A percentile compares a stretch with the other conserved stretches of the same genome.
Conservation (phyloP, 805 yeast genomes). For the Candida stauntonica region DNA sequence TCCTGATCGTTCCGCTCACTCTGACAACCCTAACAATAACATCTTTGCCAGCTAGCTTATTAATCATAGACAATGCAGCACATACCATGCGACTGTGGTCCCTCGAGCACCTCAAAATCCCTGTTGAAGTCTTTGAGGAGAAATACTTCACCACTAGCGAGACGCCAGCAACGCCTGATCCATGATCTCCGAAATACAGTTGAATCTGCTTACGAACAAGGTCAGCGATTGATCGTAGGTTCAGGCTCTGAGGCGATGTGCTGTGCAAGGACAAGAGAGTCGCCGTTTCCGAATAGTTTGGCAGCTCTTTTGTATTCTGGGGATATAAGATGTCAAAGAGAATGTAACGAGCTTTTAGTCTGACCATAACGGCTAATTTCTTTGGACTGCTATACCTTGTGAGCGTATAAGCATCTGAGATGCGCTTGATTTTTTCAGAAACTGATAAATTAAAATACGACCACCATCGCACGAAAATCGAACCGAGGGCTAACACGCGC, state of each 20-base stretch:
- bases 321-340: slow-evolving; percentile 79
- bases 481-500: no score
- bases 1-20: slow-evolving; percentile 83
- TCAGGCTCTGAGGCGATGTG: slow-evolving; percentile 40
- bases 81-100: slow-evolving; percentile 57
- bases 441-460: no score
- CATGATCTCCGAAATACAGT: slow-evolving; percentile 73
- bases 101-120: slow-evolving; percentile 74
- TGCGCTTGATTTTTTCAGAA: no score
- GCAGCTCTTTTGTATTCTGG: slow-evolving; percentile 23
- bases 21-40: slow-evolving; percentile 56
- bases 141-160: slow-evolving; percentile 71
- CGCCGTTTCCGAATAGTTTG: slow-evolving; percentile 31
- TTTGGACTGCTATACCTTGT: no score
- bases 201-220: slow-evolving; percentile 54
- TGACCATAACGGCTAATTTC: slow-evolving; percentile 55
- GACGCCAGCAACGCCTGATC: slow-evolving; percentile 58
- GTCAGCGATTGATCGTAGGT: slow-evolving; percentile 44
- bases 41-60: slow-evolving; percentile 42
- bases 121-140: slow-evolving; percentile 75
- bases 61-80: slow-evolving; percentile 60
- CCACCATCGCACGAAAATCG: no score
- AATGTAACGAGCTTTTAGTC: slow-evolving; percentile 80
- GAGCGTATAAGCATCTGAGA: no score
- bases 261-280: slow-evolving; percentile 46